These are phyloP conservation scores for Erodium maritimum DNA, from an alignment of 345 rosid genomes.

Conservation along the genomic window DNA sequence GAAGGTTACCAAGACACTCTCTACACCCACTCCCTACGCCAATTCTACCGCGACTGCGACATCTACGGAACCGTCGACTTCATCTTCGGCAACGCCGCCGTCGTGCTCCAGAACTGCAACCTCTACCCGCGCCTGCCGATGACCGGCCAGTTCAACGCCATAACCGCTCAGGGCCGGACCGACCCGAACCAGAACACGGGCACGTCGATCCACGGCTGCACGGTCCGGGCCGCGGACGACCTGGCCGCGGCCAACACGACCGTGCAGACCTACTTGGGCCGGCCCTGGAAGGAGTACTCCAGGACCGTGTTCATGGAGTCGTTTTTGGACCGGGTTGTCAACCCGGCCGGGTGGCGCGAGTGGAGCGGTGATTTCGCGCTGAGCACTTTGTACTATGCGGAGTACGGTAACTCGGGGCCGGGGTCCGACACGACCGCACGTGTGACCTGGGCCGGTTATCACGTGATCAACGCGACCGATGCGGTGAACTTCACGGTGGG, in stretches of 20 bases:
- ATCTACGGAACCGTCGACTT: conserved; percentile 84
- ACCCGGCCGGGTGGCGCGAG: conserved; percentile 62
- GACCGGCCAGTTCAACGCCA: conserved; percentile 71
- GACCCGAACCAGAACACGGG: conserved; percentile 85
- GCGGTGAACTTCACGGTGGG: conserved; percentile 64
- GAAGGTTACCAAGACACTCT: conserved; percentile 85
- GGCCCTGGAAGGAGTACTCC: conserved; percentile 91
- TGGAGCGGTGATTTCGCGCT: conserved; percentile 65
- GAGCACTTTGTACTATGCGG: conserved; percentile 60
- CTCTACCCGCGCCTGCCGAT: conserved; percentile 59
- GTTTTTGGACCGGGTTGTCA: conserved; percentile 34
- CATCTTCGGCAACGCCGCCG: conserved; percentile 89
- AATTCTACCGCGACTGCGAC: conserved; percentile 80
- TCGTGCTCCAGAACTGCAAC: conserved; percentile 64
- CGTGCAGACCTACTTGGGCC: conserved; percentile 55
- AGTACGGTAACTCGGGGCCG: conserved; percentile 52
- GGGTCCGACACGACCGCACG: conserved; percentile 51
- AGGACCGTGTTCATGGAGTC: conserved; percentile 53
- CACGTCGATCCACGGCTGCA: conserved; percentile 56
- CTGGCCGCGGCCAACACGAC: conserved; percentile 33
- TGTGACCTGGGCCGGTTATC: conserved; percentile 69
- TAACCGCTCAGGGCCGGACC: conserved; percentile 76
- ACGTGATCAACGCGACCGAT: conserved; percentile 42
- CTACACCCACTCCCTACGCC: conserved; percentile 64
- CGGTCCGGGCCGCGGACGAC: conserved; percentile 49